Evolutionary conservation across 2,329 filamentous ascomycete genomes (phyloP), one percentile per base, ranked within the genome.

Genomic region (Neurospora sp.): DNA sequence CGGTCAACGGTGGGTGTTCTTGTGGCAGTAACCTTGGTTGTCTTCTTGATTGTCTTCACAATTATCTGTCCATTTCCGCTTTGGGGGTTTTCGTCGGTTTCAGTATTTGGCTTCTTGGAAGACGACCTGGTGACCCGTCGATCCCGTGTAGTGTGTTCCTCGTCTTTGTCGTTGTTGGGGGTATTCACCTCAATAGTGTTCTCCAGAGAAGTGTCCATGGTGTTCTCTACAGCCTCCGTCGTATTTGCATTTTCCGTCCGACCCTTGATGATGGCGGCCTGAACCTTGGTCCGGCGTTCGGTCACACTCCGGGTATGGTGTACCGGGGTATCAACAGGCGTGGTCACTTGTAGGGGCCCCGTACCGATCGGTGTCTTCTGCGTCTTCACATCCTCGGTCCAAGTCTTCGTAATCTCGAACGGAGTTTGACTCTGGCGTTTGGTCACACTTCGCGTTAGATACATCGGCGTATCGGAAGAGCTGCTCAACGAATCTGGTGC

Each of bases 1-100:
- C 72, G 68, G 2, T 41, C 40, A 19, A 75, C 71, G 33, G 71
- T 72, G 39, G 38, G 39, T 12, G 52, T 38, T 19, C 8, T 33
- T 12, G 70, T 73, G 8, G 38, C 19, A 8, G 68, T 39, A 1
- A 41, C 11, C n/a, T 66, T 65, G 40, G 70, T 39, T n/a, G 70
- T 72, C 52, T 73, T 36, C 0, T 37, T 39, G 57, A 68, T 52
- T 1, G 71, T 71, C 65, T 66, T 71, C 46, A 73, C 68, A 19
- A 73, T 66, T 11, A 72, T 10, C 1, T 73, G 66, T 66, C 46
- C 23, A 57, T 62, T 62, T 8, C 52, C 23, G 15, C 23, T 62
- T 33, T 17, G 6, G 23, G 4, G 0, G 6, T 8, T 33, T 33
- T 57, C 17, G n/a, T 10, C 33, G 8, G 17, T 11, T 37, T 43